phyloP scores from a whole-genome alignment of 2,329 filamentous ascomycete genomes.

The Fusarium austroafricanum region DNA sequence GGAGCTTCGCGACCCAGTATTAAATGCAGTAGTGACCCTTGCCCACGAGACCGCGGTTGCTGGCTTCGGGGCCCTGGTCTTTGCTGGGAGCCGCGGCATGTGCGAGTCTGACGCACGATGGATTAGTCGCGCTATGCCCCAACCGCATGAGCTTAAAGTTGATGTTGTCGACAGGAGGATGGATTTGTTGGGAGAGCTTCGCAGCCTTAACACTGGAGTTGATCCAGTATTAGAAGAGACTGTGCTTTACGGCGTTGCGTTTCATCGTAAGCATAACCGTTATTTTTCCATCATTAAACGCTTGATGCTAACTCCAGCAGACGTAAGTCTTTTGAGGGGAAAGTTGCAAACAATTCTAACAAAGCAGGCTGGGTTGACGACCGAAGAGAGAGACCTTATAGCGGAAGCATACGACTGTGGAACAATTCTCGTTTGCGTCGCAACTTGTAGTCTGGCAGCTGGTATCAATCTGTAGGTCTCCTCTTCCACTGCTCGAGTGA shows the following conservation, averaged over 20 bases:
- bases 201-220: slow-evolving; percentile 72
- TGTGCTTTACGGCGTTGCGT: slow-evolving; percentile 75
- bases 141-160: slow-evolving; percentile 57
- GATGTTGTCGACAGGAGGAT: slow-evolving; percentile 67
- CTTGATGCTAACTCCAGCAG: slow-evolving; percentile 42
- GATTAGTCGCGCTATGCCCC: slow-evolving; percentile 74
- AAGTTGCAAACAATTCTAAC: slow-evolving; percentile 38
- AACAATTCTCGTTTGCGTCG: slow-evolving; percentile 75
- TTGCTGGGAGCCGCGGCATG: slow-evolving; percentile 75
- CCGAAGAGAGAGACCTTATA: slow-evolving; percentile 79
- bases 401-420: slow-evolving; percentile 77
- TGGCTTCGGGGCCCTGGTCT: slow-evolving; percentile 78
- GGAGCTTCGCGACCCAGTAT: slow-evolving; percentile 72
- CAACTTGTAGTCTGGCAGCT: slow-evolving; percentile 83
- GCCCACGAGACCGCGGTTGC: slow-evolving; percentile 75
- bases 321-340: slow-evolving; percentile 50
- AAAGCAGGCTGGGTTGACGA: slow-evolving; percentile 72
- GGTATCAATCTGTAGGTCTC: slow-evolving; percentile 75
- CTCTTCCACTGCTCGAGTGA: not conserved
- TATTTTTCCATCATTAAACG: not conserved
- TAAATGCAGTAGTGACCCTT: slow-evolving; percentile 77
- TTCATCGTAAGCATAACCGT: slow-evolving; percentile 67
- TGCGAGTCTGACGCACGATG: slow-evolving; percentile 76
- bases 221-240: slow-evolving; percentile 74
- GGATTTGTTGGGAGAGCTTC: slow-evolving; percentile 74